Base-by-base conservation (phyloP, 805 yeast species). In the Starmerella kuoi region DNA sequence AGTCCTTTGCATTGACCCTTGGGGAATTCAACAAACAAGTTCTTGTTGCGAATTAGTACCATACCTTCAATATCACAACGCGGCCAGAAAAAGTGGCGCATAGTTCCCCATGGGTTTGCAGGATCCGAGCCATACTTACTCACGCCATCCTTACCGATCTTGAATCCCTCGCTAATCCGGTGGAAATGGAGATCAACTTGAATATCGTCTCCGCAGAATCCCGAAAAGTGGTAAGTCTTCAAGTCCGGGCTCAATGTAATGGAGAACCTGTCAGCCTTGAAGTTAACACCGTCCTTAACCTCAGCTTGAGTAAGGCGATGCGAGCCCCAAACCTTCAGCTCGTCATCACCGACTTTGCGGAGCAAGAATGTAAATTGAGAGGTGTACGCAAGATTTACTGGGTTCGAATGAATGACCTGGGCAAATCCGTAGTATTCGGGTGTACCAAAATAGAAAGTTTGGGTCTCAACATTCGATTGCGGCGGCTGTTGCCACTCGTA, bases 51-150 rank as follows among this genome's bases (percentile, higher is more conserved):
- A 60, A 70, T 60, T 31, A 64, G 68, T 48, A 91, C 62, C 17
- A 73, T 66, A 57, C 98, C 98, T 17, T 56, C 58, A 35, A 75
- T 79, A 18, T 63, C 48, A 61, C 86, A 79, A 61, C 97, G 74
- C 49, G 98, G 98, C 97, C 97, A 91, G 64, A 91, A 91, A 6
- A 76, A 65, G 59, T 91, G 98, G 62, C 96, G 77, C 95, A 91
- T 87, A 7, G 81, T 70, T 14, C 98, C 98, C 98, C 98, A 91
- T 26, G 97, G 97, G 47, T 81, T 75, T 28, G 68, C 71, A 14
- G 70, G 55, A 57, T 87, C 85, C 32, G 84, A 84, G 50, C 98
- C 98, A 59, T 86, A 91, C 50, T 72, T 69, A 12, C 95, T 80
- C 36, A 72, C 65, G 50, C 97, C 97, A 58, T 87, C 84, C 38